These are phyloP conservation scores for Candida dubliniensis DNA, from an alignment of 1,139 yeast species.

Conservation along the genomic window DNA sequence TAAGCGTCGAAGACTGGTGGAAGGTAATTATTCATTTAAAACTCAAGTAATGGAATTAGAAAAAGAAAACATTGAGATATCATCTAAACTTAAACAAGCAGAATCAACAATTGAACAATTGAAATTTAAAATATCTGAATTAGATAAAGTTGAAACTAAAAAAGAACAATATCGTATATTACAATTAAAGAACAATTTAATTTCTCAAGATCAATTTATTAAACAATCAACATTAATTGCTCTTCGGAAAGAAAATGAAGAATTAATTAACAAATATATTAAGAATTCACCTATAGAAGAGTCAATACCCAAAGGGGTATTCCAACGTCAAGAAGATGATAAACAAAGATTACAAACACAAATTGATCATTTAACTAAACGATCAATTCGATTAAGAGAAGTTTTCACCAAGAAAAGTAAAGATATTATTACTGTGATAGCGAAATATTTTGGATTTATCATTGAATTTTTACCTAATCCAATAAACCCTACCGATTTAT, in stretches of 20 bases:
- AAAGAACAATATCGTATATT: slow-evolving; percentile 50
- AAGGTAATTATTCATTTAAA: slow-evolving; percentile 14
- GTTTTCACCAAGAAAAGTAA: slow-evolving; percentile 69
- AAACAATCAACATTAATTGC: slow-evolving; percentile 54
- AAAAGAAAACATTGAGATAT: slow-evolving; percentile 41
- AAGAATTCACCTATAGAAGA: slow-evolving; percentile 14
- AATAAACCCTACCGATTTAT: slow-evolving; percentile 49
- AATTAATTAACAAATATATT: slow-evolving; percentile 35
- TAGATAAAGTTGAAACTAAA: slow-evolving; percentile 28
- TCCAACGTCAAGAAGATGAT: slow-evolving; percentile 64
- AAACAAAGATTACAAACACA: slow-evolving; percentile 47
- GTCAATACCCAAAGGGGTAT: slow-evolving; percentile 59
- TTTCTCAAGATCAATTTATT: slow-evolving; percentile 62
- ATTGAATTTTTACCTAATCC: slow-evolving; percentile 68
- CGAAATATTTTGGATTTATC: slow-evolving; percentile 69
- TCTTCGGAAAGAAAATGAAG: slow-evolving; percentile 62
- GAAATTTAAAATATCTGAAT: slow-evolving; percentile 32
- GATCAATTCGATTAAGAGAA: slow-evolving; percentile 59
- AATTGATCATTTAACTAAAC: slow-evolving; percentile 55
- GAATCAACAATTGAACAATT: slow-evolving; percentile 29
- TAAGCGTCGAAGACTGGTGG: slow-evolving; percentile 1
- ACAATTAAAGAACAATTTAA: slow-evolving; percentile 69
- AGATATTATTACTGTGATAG: slow-evolving; percentile 70
- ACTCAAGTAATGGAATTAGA: slow-evolving; percentile 36
- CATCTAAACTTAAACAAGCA: slow-evolving; percentile 38